Base-by-base conservation (phyloP, 495 filamentous ascomycete genomes). In the Neurospora sp. region DNA sequence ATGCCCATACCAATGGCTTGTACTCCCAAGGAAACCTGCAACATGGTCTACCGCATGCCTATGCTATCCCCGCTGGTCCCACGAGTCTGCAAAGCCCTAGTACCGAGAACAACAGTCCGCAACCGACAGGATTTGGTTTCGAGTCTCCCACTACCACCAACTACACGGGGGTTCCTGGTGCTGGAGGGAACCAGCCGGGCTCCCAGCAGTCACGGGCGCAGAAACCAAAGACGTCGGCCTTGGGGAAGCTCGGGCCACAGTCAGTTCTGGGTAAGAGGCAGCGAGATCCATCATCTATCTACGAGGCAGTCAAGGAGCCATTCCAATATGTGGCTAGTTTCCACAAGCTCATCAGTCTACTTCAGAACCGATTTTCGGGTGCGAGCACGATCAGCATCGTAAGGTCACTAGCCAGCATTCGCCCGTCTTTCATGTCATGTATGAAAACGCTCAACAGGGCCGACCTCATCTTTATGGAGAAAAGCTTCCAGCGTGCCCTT, bases 401-500 rank as follows among this genome's bases (percentile, higher is more conserved):
- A 72, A 92, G 93, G 81, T 89, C 94, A 12, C 88, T 99, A 72
- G 91, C 93, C 9, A 91, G 90, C 53, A 96, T 97, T 75, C 92
- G 96, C 22, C 96, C 96, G 6, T 93, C 93, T 8, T 95, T 99
- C 82, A 94, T 98, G 75, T 89, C 93, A 4, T 96, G 91, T 71
- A 94, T 91, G 31, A 91, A 91, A 74, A 93, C 91, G 3, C 83
- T 98, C 42, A 94, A 93, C 72, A 85, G 89, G 38, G 89, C 94
- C 77, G 96, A 99, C 79, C 87, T 98, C 22, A 90, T 99, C 31
- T 97, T 98, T 82, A 96, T 96, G 93, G 96, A 99, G 81, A 94
- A 96, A 80, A 94, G 92, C 78, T 93, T 98, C 78, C 96, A 99
- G 79, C 92, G 96, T 45, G 94, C 92, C 1, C 86, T 99, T 14